Base-by-base conservation (phyloP, 805 yeast species). In the Hanseniaspora vineae region DNA sequence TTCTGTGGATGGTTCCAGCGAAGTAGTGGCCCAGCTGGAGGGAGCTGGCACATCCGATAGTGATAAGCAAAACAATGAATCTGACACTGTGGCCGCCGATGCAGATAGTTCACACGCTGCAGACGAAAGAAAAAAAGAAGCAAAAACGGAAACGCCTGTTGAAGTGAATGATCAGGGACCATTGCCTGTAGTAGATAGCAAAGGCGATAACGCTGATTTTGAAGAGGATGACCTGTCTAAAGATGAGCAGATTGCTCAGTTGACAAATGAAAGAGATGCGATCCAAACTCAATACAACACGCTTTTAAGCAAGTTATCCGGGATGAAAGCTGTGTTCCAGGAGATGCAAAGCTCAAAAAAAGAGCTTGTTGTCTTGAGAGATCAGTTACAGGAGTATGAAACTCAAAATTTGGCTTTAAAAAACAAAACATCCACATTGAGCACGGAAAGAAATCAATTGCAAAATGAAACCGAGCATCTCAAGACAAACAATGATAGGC, bases 321-420 rank as follows among this genome's bases (percentile, higher is more conserved):
- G 84, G 2, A 83, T 84, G 90, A 84, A 82, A 54, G 67, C 80
- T 0, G 73, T 84, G 2, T 84, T 84, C 61, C 70, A 66, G 39
- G 83, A 84, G 53, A 81, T 83, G 85, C 81, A 83, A 57, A 81
- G 76, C 49, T 68, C 86, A 0, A 81, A 83, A 57, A 65, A 61
- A 2, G 84, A 82, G 54, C 66, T 84, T 17, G 85, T 75, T 40
- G 67, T 65, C 4, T 69, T 75, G 1, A 75, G 76, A 53, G 75
- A 70, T 15, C 76, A 75, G 52, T 61, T 77, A 46, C 66, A 62
- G 59, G 65, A 75, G 64, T 59, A 76, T 61, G 67, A 70, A 67
- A 52, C 66, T 57, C 66, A 70, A 61, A 65, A 66, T 61, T 17
- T 61, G 14, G 62, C 60, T 32, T 52, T 66, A 53, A 69, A 60